Base-by-base conservation (phyloP, 1,284 basidiomycete species). In the Ceratorhiza oryzae-sativae region DNA sequence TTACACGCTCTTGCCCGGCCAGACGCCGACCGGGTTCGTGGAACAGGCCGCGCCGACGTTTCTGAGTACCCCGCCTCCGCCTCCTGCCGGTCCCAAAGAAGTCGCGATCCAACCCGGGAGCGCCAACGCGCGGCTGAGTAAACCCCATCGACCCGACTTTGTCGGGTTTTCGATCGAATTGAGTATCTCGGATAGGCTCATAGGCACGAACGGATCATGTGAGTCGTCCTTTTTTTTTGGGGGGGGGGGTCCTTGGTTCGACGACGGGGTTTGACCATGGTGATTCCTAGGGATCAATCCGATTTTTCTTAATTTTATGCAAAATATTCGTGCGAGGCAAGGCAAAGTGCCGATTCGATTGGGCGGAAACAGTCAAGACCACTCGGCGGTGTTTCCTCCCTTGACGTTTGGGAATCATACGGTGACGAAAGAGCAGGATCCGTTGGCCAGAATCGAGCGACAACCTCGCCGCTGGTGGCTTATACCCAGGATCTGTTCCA, bases 341-440 rank as follows among this genome's bases (percentile, higher is more conserved):
- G 90, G 90, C 0, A 77, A 83, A 3, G 83, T 90, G 5, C 79
- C 81, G 46, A 80, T 92, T 18, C 88, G 91, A 55, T 83, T 92
- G 3, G 91, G 91, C 45, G 91, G 91, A 68, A 92, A 92, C 78
- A 89, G 88, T 1, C 90, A 91, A 77, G 89, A 91, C 74, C 84
- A 82, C 25, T 87, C 88, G 13, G 81, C 81, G 0, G 78, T 88
- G 48, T 84, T 86, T 60, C 61, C 76, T 0, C 80, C 82, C 30
- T 81, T 81, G 10, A 79, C 86, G 5, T 75, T 80, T 0, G 80
- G 83, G 70, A 83, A 84, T 1, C 80, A 79, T 25, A 83, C 84
- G 45, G 81, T 88, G 25, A 82, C 83, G 42, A 88, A 88, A 76
- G 82, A 85, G 8, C 76, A 76, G 18, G 80, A 81, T 48, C 76